A percentile compares a stretch with the other conserved stretches of the same genome.
Conservation (phyloP, 352 stramenopile genomes). For the Phytopythium sindhum region DNA sequence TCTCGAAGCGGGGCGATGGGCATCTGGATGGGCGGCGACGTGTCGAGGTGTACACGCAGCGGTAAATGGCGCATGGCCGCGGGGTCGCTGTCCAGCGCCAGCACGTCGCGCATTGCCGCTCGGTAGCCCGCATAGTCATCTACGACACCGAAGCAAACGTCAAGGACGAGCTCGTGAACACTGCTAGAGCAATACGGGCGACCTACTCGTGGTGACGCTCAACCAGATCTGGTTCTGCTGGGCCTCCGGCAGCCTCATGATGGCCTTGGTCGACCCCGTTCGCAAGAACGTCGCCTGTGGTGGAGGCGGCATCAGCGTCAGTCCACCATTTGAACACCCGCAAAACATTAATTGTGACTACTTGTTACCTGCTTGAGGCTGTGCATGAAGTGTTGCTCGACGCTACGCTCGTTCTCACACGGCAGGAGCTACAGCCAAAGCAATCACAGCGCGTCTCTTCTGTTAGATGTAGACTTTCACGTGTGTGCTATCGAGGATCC, state of each 20-base stretch:
- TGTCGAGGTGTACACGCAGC: constrained; percentile 58
- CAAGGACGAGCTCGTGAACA: too few species aligned
- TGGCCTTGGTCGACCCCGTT: constrained; percentile 70
- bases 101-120: constrained; percentile 40
- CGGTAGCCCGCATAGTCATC: constrained; percentile 55
- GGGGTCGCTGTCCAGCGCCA: constrained; percentile 31
- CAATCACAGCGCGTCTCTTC: background rate
- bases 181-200: background rate
- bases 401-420: constrained; percentile 70
- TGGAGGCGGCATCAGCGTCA: background rate
- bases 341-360: background rate
- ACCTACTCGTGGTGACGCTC: constrained; percentile 60
- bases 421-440: constrained; percentile 37
- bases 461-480: background rate
- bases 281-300: constrained; percentile 55
- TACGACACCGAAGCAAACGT: constrained; percentile 1
- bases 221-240: constrained; percentile 83
- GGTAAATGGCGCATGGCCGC: constrained; percentile 48
- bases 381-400: constrained; percentile 86
- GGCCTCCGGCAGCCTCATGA: constrained; percentile 76
- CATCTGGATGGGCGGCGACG: constrained; percentile 64
- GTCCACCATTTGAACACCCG: background rate
- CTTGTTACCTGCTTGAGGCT: constrained; percentile 62
- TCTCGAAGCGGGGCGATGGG: constrained; percentile 50
- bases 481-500: background rate